Evolutionary conservation across 805 yeast species (phyloP).

Genomic region (Blastobotrys attinorum): DNA sequence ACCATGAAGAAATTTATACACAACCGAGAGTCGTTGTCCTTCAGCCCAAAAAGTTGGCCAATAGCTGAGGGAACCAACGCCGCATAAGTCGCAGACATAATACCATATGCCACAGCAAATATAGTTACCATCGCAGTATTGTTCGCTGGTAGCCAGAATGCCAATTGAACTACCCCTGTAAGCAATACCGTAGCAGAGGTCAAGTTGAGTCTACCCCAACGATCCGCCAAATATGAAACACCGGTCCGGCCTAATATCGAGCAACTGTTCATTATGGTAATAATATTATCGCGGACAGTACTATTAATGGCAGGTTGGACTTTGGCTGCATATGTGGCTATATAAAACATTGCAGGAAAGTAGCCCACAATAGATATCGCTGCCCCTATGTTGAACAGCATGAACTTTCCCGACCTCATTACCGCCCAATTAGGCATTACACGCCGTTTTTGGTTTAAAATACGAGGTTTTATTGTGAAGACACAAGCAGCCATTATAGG

Average conservation of each 20-base stretch:
- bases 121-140: constrained; percentile 14
- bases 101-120: constrained; percentile 28
- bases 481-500: constrained; percentile 8
- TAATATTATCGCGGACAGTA: too few species aligned
- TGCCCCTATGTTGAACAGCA: constrained; percentile 11
- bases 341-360: constrained; percentile 24
- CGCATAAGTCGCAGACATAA: constrained; percentile 27
- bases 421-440: constrained; percentile 10
- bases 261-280: constrained; percentile 24
- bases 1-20: not conserved
- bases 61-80: constrained; percentile 29
- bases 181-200: constrained; percentile 2
- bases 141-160: constrained; percentile 31
- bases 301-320: too few species aligned
- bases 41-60: constrained; percentile 27
- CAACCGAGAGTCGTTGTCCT: constrained; percentile 14
- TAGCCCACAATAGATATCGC: constrained; percentile 13
- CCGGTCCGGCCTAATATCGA: constrained; percentile 18
- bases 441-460: not conserved
- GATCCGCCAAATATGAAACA: constrained; percentile 2
- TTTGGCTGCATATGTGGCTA: constrained; percentile 22
- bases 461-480: constrained; percentile 5
- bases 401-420: constrained; percentile 15
- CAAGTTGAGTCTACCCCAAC: constrained; percentile 1
- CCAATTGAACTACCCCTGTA: constrained; percentile 5